phyloP scores from a whole-genome alignment of 148 eudicot genomes.

The Fagopyrum tataricum region DNA sequence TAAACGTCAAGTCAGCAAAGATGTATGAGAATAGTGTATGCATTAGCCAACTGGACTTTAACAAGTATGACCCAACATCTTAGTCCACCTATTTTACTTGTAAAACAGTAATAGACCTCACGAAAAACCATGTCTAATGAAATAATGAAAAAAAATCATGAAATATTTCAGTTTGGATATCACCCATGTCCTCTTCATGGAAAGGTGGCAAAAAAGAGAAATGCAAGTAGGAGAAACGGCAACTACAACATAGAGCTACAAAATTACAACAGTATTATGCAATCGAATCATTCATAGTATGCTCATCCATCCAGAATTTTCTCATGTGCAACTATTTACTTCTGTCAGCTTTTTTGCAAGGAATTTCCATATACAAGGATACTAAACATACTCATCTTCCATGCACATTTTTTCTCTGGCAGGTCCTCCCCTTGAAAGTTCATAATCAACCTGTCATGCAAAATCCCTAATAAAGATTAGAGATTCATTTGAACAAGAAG shows the following conservation, averaged over 20 bases:
- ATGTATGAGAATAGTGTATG: no score
- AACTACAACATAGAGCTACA: background rate
- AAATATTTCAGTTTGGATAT: background rate
- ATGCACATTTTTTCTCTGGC: slow-evolving; percentile 61
- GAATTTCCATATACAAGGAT: slow-evolving; percentile 9
- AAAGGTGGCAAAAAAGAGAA: background rate
- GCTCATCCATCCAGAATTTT: background rate
- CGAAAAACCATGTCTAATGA: no score
- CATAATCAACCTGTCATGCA: slow-evolving; percentile 57
- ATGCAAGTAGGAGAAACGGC: background rate
- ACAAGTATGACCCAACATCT: no score
- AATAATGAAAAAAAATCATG: no score
- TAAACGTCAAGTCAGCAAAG: no score
- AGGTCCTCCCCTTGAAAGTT: slow-evolving; percentile 56
- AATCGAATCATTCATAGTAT: background rate
- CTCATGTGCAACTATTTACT: background rate
- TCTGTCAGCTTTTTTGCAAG: no score
- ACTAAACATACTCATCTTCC: slow-evolving; percentile 66
- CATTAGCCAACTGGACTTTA: no score
- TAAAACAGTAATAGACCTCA: no score
- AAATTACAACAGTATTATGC: background rate
- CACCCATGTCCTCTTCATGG: background rate
- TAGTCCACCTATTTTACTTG: no score
- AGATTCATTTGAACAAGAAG: background rate
- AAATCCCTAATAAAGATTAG: background rate